phyloP scores from a whole-genome alignment of 2,329 filamentous ascomycete genomes.

The Teratosphaeria destructans region DNA sequence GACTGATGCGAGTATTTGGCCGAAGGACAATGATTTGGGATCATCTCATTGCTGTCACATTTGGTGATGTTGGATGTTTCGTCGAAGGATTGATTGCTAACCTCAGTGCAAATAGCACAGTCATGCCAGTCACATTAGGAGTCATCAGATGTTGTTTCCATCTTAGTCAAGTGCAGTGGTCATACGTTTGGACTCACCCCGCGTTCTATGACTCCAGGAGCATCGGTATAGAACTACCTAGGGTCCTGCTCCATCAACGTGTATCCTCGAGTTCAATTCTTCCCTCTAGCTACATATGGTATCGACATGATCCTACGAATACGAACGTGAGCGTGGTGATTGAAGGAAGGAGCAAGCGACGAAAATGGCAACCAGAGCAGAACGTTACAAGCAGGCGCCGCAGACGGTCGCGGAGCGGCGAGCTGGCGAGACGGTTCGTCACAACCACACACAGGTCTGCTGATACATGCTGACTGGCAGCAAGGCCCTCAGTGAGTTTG shows the following conservation, averaged over 20 bases:
- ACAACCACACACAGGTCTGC: background rate
- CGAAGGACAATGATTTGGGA: no score
- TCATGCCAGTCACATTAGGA: no score
- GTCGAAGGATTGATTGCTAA: no score
- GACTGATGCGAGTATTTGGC: no score
- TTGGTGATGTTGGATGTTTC: no score
- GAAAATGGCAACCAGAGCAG: conserved; percentile 23
- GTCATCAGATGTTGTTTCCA: no score
- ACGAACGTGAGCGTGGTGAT: conserved; percentile 6
- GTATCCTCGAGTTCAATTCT: background rate
- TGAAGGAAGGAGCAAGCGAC: background rate
- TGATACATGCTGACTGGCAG: conserved; percentile 1
- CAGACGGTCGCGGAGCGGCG: conserved; percentile 67
- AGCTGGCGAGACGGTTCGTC: conserved; percentile 70
- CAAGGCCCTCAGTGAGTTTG: conserved; percentile 83
- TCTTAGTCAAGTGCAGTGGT: background rate
- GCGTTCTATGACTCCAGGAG: background rate
- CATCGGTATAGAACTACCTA: background rate
- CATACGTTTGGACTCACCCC: background rate
- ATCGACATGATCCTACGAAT: conserved; percentile 10
- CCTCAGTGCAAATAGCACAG: no score
- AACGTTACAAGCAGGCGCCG: conserved; percentile 26
- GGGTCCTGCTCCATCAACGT: background rate
- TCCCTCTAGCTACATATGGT: background rate
- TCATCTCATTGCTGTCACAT: no score